Evolutionary conservation across 371 early-diverging fungal species (phyloP), one percentile per base, ranked within the genome.

Genomic region (Phascolomyces articulosus): DNA sequence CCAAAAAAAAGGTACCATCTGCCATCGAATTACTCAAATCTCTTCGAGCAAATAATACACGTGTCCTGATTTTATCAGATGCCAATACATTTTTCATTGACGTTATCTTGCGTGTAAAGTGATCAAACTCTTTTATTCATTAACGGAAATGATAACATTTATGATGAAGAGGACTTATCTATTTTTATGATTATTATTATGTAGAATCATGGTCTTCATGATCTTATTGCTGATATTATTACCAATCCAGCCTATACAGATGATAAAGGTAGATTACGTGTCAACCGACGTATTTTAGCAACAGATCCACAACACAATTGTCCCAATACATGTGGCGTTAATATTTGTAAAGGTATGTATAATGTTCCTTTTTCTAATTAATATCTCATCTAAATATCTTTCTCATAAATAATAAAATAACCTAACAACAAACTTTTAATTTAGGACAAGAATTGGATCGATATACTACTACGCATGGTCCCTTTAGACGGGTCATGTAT

Each of bases 11-110:
- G 88, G 63, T 77, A 9, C 77, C 81, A 9, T 87, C 86, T 23
- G 88, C 90, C 80, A 66, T 80, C 24, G 71, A 71, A 38, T 74
- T 86, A 0, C 57, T 86, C 28, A 66, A 80, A 53, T 58, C 76
- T 15, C 76, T 89, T 54, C 77, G 81, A 24, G 58, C 67, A 11
- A 73, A 74, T 31, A 75, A 86, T 18, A 76, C 85, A 4, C 87
- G 88, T 20, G 78, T 90, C 24, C 71, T 85, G 26, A 83, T 91
- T 47, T 62, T 90, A 29, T 90, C 92, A 6, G 94, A 94, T 69
- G 89, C 92, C 49, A 94, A 94, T 68, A 84, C 86, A 0, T 67
- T 89, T 38, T 91, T 84, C 67, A 92, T 94, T 40, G 86, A 91
- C 3, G 83, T 77, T 21, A 87, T 92, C 55, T 71, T 91, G 34